Evolutionary conservation across 2,329 filamentous ascomycete species (phyloP), one percentile per base, ranked within the genome.

Genomic region (Colletotrichum spinosum): DNA sequence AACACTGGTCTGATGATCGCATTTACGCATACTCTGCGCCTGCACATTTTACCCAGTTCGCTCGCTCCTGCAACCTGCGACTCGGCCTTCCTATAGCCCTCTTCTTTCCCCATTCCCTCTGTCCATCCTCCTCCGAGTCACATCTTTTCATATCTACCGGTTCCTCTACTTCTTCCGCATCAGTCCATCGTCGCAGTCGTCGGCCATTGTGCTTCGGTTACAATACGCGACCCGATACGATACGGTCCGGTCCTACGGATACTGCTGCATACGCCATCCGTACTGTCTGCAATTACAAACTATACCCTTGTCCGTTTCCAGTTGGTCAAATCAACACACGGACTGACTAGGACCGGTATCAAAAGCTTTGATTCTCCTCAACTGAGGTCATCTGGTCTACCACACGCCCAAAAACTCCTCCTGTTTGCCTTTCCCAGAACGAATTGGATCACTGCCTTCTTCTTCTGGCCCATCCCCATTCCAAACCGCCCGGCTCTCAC

Each of bases 261-360:
- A 58, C 13, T 48, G 17, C 33, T 37, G 38, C 48, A 44, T 5
- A 25, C 25, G 25, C 25, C 25, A 25, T 25, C 25, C 25, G 25
- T 25, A 25, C 25, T 25, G 25, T 25, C 25, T 25, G 25, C 25
- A 17, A 17, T 17, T 17, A 17, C 17, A 17, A 17, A 17, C 25
- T 25, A 25, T 25, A 57, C 42, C 42, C 63, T 66, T 66, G 63
- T 54, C 63, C 63, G 58, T 63, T 66, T 66, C 52, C 41, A 66
- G 63, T 66, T 66, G 63, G 63, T 63, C 58, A 56, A 63, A 53
- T 62, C 58, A 62, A 51, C 58, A 66, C 63, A 63, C 58, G 58
- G 63, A 62, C 63, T 66, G 58, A 46, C 52, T 56, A 49, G 58
- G 42, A 66, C 63, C 53, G 48, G 63, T 51, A 57, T 56, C 63